A percentile compares a stretch with the other conserved stretches of the same genome.
Evolutionary conservation across 139 green algal species (phyloP).

Genomic region (Chloropicon primus): DNA sequence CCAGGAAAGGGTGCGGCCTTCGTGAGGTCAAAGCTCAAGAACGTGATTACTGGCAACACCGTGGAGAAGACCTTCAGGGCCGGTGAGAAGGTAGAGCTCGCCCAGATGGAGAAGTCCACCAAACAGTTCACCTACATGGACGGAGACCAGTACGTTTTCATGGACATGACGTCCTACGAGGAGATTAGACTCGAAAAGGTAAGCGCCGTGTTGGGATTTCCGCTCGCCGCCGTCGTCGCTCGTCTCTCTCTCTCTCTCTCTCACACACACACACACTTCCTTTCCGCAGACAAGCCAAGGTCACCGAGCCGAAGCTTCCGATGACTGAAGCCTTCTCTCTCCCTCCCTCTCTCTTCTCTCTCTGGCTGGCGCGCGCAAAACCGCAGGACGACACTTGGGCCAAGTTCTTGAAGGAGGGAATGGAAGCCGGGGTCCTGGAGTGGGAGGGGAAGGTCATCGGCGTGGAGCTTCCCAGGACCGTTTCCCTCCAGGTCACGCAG

Average conservation of each 20-base stretch:
- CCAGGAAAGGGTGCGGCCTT: conserved; percentile 95
- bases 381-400: conserved; percentile 59
- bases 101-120: conserved; percentile 42
- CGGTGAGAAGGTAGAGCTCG: conserved; percentile 64
- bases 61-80: conserved; percentile 89
- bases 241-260: too few relatives aligned
- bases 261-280: too few relatives aligned
- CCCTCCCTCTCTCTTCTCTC: too few relatives aligned
- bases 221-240: too few relatives aligned
- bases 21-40: conserved; percentile 93
- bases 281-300: too few relatives aligned
- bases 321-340: too few relatives aligned
- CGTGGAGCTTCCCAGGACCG: conserved; percentile 63
- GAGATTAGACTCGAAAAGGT: conserved; percentile 66
- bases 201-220: too few relatives aligned
- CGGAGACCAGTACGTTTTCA: conserved; percentile 67
- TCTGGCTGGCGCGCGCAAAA: too few relatives aligned
- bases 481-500: conserved; percentile 19
- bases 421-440: conserved; percentile 52
- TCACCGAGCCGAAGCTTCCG: too few relatives aligned
- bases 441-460: conserved; percentile 78
- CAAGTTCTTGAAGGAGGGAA: conserved; percentile 81
- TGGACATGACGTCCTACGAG: conserved; percentile 90
- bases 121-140: conserved; percentile 80
- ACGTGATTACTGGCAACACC: conserved; percentile 77